phyloP scores from a whole-genome alignment of 2,329 filamentous ascomycete species.

The Lasiodiplodia sp. region DNA sequence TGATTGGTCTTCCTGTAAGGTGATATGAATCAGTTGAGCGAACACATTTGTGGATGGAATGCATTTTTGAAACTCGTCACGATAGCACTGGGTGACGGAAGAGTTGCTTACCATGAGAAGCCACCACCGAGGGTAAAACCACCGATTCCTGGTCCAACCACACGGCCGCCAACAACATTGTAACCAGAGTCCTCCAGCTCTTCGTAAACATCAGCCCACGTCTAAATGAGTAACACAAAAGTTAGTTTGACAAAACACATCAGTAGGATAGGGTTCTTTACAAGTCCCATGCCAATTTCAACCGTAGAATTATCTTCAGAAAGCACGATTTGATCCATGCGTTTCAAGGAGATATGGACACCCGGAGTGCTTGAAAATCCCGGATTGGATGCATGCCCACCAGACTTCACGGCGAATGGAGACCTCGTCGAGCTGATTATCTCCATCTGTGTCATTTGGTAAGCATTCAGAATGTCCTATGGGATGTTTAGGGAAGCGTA shows the following conservation, averaged over 20 bases:
- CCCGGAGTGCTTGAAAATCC: slow-evolving; percentile 13
- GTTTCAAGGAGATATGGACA: slow-evolving; percentile 16
- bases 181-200: slow-evolving; percentile 1
- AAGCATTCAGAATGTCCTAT: not conserved
- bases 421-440: not conserved
- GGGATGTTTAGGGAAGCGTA: not conserved
- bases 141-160: slow-evolving; percentile 1
- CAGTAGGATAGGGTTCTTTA: not conserved
- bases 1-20: slow-evolving; percentile 4
- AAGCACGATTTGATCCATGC: slow-evolving; percentile 7
- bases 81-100: not conserved
- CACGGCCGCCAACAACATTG: slow-evolving; percentile 9
- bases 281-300: slow-evolving; percentile 7
- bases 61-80: not conserved
- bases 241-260: not conserved
- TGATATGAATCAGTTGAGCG: not conserved
- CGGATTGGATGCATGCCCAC: not conserved
- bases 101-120: slow-evolving; percentile 9
- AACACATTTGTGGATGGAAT: not conserved
- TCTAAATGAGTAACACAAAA: not conserved
- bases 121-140: slow-evolving; percentile 10
- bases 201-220: slow-evolving; percentile 15
- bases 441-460: not conserved
- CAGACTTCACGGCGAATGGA: slow-evolving; percentile 6
- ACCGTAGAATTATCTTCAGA: not conserved